Evolutionary conservation across 208 protist species (phyloP), one percentile per base, ranked within the genome.

Genomic region (Acanthamoeba lenticulata): DNA sequence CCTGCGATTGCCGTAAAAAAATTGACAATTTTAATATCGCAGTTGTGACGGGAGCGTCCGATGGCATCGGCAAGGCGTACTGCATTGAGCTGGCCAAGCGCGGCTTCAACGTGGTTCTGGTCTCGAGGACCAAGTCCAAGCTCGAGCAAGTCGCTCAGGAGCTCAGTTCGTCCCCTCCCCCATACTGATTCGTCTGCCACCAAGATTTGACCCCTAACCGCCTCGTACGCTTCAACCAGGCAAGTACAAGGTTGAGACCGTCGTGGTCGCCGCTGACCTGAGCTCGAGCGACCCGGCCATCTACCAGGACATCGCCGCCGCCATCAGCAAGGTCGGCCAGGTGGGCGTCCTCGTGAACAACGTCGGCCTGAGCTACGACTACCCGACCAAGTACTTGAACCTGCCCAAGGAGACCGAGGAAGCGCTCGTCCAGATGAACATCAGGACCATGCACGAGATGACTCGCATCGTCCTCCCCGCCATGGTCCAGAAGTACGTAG

Each of bases 41-140:
- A 27, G 98, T 99, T 52, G 98, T 99, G 27, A 99, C 98, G 38
- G 98, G 98, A 49, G 98, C 98, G 11, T 98, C 98, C 45, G 98
- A 99, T 96, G 98, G 98, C 74, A 99, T 99, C 89, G 98, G 98
- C 36, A 96, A 96, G 88, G 98, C 97, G 13, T 98, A 98, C 96
- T 94, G 98, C 34, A 45, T 98, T 29, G 97, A 98, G 91, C 97
- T 99, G 17, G 98, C 97, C 11, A 97, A 95, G 79, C 97, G 97
- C 77, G 98, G 98, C 47, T 98, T 99, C 92, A 99, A 98, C 94
- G 95, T 99, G n/a, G 96, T 98, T 74, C 95, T 99, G 29, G 96
- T 99, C 92, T 96, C 97, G 1, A 97, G 98, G 94, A 98, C 96
- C 11, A 45, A 98, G 94, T 97, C 97, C 19, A 99, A 98, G 96